A percentile compares a stretch with the other conserved stretches of the same genome.
These are phyloP conservation scores for Crassisporium funariophilum DNA, from an alignment of 768 basidiomycete species.

Conservation along the genomic window DNA sequence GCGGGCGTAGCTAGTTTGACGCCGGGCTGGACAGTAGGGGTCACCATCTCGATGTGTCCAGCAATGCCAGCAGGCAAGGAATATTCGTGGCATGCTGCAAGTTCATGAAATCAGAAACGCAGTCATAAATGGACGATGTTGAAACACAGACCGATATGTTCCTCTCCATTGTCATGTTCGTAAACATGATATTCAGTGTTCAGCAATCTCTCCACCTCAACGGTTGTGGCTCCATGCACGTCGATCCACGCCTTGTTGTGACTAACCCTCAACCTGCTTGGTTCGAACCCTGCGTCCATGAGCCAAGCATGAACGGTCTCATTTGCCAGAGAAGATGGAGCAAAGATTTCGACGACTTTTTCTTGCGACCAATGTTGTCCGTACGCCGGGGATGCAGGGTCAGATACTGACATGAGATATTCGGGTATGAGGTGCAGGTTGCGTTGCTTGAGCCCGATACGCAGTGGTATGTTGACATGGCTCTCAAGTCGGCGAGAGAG, in stretches of 20 bases:
- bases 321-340: slow-evolving; percentile 42
- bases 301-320: slow-evolving; percentile 47
- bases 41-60: slow-evolving; percentile 41
- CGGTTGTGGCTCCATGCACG: slow-evolving; percentile 39
- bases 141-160: slow-evolving; percentile 38
- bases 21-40: slow-evolving; percentile 41
- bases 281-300: slow-evolving; percentile 38
- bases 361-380: slow-evolving; percentile 52
- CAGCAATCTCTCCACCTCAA: slow-evolving; percentile 43
- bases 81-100: slow-evolving; percentile 38
- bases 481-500: slow-evolving; percentile 22
- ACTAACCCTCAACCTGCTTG: slow-evolving; percentile 37
- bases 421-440: slow-evolving; percentile 46
- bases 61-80: slow-evolving; percentile 37
- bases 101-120: neutral
- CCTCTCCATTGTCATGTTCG: slow-evolving; percentile 36
- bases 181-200: slow-evolving; percentile 51
- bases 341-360: slow-evolving; percentile 46
- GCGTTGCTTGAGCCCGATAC: slow-evolving; percentile 49
- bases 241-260: slow-evolving; percentile 44
- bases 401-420: slow-evolving; percentile 46
- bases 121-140: neutral
- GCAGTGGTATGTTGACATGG: slow-evolving; percentile 35
- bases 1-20: slow-evolving; percentile 16
- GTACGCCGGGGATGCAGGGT: slow-evolving; percentile 50